phyloP scores from a whole-genome alignment of 2,329 filamentous ascomycete genomes.

The Hymenoscyphus fraxineus region DNA sequence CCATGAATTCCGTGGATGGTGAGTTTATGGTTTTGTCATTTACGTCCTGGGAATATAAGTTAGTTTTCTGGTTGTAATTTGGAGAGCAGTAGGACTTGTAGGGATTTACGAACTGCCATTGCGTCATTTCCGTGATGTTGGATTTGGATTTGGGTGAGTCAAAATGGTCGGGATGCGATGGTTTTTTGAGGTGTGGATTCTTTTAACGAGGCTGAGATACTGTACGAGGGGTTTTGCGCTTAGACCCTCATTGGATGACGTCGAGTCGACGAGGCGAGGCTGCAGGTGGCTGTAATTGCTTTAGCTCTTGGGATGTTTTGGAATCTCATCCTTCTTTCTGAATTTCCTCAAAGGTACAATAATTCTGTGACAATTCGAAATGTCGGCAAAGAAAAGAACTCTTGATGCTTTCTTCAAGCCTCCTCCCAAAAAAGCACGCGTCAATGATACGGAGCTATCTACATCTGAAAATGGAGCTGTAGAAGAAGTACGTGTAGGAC shows the following conservation, averaged over 20 bases:
- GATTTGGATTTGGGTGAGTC: conserved; percentile 1
- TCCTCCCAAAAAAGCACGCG: conserved; percentile 39
- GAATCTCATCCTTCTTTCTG: not conserved
- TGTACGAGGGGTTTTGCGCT: not conserved
- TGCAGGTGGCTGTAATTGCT: not conserved
- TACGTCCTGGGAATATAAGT: not conserved
- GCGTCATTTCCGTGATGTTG: conserved; percentile 20
- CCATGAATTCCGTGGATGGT: conserved; percentile 42
- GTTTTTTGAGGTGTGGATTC: conserved; percentile 2
- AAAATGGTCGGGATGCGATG: conserved; percentile 9
- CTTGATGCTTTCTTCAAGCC: conserved; percentile 66
- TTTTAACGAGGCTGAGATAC: conserved; percentile 18
- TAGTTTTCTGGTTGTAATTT: not conserved
- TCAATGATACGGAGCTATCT: conserved; percentile 20
- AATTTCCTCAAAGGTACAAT: not conserved
- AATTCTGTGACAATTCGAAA: conserved; percentile 8
- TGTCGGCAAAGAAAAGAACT: conserved; percentile 52
- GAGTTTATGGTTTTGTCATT: not conserved
- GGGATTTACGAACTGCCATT: conserved; percentile 25
- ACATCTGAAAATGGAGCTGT: not conserved
- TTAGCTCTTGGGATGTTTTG: not conserved
- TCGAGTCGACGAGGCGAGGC: conserved; percentile 18
- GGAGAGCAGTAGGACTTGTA: not conserved
- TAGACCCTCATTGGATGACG: conserved; percentile 10
- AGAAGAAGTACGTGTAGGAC: conserved; percentile 13